phyloP scores from a whole-genome alignment of 169 alveolate genomes.

The Plasmodium inui region DNA sequence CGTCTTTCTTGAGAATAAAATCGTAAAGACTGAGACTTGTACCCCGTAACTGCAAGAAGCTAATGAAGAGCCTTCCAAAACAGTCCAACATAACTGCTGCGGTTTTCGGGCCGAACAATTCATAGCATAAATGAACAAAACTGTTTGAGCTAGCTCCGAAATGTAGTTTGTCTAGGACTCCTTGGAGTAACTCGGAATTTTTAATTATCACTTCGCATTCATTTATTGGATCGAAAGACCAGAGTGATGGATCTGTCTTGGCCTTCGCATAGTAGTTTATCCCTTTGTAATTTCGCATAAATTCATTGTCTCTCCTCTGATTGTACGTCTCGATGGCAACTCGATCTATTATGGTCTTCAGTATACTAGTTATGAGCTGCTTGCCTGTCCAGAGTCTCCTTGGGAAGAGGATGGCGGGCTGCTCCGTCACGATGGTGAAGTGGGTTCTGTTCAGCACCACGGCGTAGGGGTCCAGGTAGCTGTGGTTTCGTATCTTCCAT shows the following conservation, averaged over 20 bases:
- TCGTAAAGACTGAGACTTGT: constrained; percentile 96
- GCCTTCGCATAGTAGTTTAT: constrained; percentile 83
- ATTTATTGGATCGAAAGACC: constrained; percentile 89
- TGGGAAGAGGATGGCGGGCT: constrained; percentile 96
- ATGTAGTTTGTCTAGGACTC: constrained; percentile 97
- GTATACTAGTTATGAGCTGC: constrained; percentile 88
- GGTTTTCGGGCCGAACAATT: constrained; percentile 94
- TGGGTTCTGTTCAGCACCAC: background rate
- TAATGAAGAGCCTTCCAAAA: constrained; percentile 93
- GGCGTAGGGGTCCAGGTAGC: constrained; percentile 62
- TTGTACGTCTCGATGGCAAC: constrained; percentile 78
- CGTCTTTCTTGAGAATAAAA: constrained; percentile 89
- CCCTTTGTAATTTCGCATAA: constrained; percentile 81
- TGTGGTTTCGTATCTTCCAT: constrained; percentile 26
- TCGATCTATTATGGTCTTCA: constrained; percentile 86
- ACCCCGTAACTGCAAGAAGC: constrained; percentile 93
- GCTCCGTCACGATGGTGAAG: constrained; percentile 81
- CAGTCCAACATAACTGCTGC: constrained; percentile 94
- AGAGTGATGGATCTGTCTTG: constrained; percentile 91
- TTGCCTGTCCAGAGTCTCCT: constrained; percentile 97
- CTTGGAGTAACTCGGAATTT: constrained; percentile 95
- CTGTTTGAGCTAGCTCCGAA: constrained; percentile 97
- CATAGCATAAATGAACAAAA: constrained; percentile 95
- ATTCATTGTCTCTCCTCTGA: constrained; percentile 76
- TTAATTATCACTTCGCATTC: constrained; percentile 86